Evolutionary conservation across 345 rosid species (phyloP).

Genomic region (Cardamine occulta): DNA sequence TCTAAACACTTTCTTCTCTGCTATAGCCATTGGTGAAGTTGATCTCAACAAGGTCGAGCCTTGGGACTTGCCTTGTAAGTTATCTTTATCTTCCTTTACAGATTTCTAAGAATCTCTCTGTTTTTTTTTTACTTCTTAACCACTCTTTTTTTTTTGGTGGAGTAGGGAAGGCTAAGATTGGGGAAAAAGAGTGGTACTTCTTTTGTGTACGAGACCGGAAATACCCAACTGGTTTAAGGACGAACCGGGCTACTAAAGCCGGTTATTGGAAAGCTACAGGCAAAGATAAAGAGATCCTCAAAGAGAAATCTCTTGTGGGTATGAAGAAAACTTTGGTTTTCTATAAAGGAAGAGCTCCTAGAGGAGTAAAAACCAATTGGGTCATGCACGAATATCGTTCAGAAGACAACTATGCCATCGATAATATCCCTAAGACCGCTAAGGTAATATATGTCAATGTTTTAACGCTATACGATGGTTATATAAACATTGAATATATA

Average conservation of each 20-base stretch:
- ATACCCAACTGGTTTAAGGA: constrained; percentile 73
- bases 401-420: constrained; percentile 56
- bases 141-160: neutral
- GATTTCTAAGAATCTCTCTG: neutral
- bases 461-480: neutral
- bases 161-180: constrained; percentile 40
- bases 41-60: constrained; percentile 92
- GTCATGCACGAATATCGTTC: constrained; percentile 81
- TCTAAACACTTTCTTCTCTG: constrained; percentile 55
- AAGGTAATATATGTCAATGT: constrained; percentile 43
- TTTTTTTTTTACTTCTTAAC: neutral
- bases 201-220: constrained; percentile 70
- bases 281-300: constrained; percentile 58
- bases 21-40: constrained; percentile 73
- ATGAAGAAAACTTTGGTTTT: constrained; percentile 91
- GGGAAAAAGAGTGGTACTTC: constrained; percentile 74
- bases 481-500: no score
- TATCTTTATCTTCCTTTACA: neutral
- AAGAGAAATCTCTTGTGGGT: constrained; percentile 62
- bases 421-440: constrained; percentile 51
- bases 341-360: constrained; percentile 83
- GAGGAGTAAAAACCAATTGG: constrained; percentile 80
- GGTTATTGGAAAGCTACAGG: constrained; percentile 76
- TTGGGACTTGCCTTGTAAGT: constrained; percentile 88
- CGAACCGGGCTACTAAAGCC: constrained; percentile 55